A percentile compares a stretch with the other conserved stretches of the same genome.
phyloP scores from a whole-genome alignment of 2,329 filamentous ascomycete genomes.

The Apiospora phragmitis region DNA sequence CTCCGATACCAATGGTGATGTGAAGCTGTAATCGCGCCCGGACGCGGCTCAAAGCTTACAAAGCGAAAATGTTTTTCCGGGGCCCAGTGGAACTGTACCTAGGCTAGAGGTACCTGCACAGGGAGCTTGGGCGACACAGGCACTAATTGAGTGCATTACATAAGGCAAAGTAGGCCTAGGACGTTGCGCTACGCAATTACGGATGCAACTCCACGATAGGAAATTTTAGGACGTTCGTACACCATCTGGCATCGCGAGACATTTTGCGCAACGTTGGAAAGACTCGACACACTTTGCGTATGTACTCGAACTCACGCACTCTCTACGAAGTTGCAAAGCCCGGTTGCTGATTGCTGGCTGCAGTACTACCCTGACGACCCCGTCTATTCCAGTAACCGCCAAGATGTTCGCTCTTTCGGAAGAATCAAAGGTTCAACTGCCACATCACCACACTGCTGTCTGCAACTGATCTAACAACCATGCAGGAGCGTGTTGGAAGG shows the following conservation, averaged over 20 bases:
- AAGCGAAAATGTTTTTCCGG: conserved; percentile 11
- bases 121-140: not conserved
- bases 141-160: not conserved
- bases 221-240: conserved; percentile 5
- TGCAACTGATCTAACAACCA: not conserved
- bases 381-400: not conserved
- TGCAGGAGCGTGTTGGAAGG: conserved; percentile 93
- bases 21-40: not conserved
- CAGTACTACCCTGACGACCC: not conserved
- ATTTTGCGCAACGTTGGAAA: not conserved
- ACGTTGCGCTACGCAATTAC: not conserved
- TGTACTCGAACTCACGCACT: not conserved
- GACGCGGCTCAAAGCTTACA: conserved; percentile 5
- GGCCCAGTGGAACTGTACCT: not conserved
- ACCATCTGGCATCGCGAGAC: not conserved
- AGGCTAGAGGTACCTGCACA: no score
- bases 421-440: conserved; percentile 80
- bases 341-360: not conserved
- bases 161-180: not conserved
- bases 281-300: not conserved
- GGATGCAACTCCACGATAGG: conserved; percentile 7
- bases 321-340: no score
- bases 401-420: conserved; percentile 77
- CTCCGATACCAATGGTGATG: not conserved
- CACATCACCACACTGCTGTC: not conserved